Percentiles rank a stretch among this genome's conserved stretches.
These are phyloP conservation scores for Blechomonas ayalai DNA, from an alignment of 208 protist species.

Conservation along the genomic window DNA sequence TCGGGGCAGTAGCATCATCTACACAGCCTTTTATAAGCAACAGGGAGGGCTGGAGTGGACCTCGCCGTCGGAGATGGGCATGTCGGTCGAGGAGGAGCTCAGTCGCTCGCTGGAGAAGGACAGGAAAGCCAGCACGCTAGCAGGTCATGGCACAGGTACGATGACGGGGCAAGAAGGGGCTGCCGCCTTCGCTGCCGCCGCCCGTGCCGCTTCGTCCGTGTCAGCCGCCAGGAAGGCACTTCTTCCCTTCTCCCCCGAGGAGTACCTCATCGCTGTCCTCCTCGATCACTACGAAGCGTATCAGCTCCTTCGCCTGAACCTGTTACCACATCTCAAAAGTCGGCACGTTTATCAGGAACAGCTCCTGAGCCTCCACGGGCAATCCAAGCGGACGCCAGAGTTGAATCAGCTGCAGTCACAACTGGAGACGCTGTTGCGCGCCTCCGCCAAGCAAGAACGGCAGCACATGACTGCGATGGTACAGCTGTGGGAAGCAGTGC, in stretches of 20 bases:
- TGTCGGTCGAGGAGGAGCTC: neutral
- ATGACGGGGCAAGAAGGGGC: too few relatives aligned
- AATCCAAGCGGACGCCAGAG: constrained; percentile 21
- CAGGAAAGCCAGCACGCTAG: neutral
- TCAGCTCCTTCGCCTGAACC: constrained; percentile 61
- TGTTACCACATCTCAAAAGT: constrained; percentile 51
- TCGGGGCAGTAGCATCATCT: neutral
- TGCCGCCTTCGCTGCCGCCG: too few relatives aligned
- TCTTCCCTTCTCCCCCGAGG: constrained; percentile 42
- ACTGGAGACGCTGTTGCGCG: constrained; percentile 16
- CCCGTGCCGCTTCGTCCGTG: constrained; percentile 9
- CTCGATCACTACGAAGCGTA: constrained; percentile 77
- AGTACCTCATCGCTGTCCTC: constrained; percentile 42
- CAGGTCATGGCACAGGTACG: too few relatives aligned
- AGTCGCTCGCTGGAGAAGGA: neutral
- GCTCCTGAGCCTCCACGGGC: constrained; percentile 26
- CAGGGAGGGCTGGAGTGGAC: too few relatives aligned
- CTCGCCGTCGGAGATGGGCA: neutral
- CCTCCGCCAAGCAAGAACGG: constrained; percentile 19
- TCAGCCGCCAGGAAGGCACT: constrained; percentile 15
- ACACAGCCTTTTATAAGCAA: too few relatives aligned
- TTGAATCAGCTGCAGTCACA: constrained; percentile 19
- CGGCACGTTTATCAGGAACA: constrained; percentile 59
- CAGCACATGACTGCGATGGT: constrained; percentile 30
- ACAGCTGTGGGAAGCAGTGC: constrained; percentile 21